A percentile compares a stretch with the other conserved stretches of the same genome.
These are phyloP conservation scores for Mycena haematopus DNA, from an alignment of 768 basidiomycete genomes.

Conservation along the genomic window DNA sequence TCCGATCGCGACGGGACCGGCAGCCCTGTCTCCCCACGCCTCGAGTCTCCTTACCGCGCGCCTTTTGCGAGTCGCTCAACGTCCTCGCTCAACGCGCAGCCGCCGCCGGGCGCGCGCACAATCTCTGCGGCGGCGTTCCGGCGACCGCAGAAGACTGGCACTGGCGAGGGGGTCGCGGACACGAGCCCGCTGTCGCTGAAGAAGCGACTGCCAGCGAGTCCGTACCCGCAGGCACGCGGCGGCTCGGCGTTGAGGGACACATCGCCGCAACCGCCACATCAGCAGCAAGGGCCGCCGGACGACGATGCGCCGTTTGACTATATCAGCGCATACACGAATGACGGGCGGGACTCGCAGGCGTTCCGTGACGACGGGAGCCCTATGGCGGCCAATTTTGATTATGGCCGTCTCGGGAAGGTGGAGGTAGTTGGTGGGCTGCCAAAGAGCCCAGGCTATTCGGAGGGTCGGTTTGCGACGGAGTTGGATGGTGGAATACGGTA, in stretches of 20 bases:
- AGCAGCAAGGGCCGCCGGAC: conserved; percentile 33
- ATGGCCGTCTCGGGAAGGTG: conserved; percentile 29
- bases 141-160: conserved; percentile 48
- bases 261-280: conserved; percentile 21
- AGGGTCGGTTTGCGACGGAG: conserved; percentile 23
- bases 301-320: conserved; percentile 64
- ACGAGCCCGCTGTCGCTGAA: conserved; percentile 54
- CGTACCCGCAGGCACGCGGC: conserved; percentile 39
- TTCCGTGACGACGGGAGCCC: conserved; percentile 27
- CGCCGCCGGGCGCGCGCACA: conserved; percentile 54
- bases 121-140: conserved; percentile 82
- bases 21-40: conserved; percentile 29
- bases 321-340: conserved; percentile 54
- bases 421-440: conserved; percentile 24
- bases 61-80: conserved; percentile 39
- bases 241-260: conserved; percentile 12
- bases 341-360: conserved; percentile 33
- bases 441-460: conserved; percentile 24
- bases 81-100: conserved; percentile 39
- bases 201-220: conserved; percentile 57
- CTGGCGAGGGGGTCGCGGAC: conserved; percentile 42
- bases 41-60: conserved; percentile 37
- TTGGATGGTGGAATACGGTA: conserved; percentile 25
- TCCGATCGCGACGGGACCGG: neutral
- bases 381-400: conserved; percentile 26